Conservation (phyloP, 192 early-diverging fungal genomes). For the Chytriomyces sp. region DNA sequence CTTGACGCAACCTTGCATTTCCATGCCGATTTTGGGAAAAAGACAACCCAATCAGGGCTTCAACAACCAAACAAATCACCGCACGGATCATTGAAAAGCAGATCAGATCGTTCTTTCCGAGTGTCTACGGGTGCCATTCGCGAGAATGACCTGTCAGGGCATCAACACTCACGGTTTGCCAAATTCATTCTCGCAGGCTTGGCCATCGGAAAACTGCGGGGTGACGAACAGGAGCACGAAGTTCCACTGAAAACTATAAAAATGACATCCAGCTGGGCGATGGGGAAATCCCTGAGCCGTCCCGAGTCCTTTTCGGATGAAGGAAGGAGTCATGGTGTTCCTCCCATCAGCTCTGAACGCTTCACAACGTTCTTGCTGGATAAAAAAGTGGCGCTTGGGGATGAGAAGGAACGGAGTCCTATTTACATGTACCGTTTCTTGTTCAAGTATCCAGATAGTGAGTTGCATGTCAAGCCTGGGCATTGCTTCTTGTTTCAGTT, state of each 20-base stretch:
- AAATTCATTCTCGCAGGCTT: conserved; percentile 32
- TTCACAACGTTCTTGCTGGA: conserved; percentile 23
- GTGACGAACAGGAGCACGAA: conserved; percentile 3
- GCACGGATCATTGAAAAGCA: neutral
- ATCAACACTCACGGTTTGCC: conserved; percentile 41
- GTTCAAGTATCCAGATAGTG: conserved; percentile 15
- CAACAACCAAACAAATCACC: conserved; percentile 7
- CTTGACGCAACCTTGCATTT: conserved; percentile 39
- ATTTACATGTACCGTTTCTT: conserved; percentile 30
- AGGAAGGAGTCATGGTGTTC: neutral
- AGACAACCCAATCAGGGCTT: neutral
- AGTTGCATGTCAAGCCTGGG: conserved; percentile 34
- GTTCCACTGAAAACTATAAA: neutral
- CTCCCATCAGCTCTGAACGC: neutral
- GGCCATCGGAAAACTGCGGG: conserved; percentile 40
- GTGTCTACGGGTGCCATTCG: neutral
- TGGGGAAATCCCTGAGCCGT: neutral
- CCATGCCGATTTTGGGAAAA: conserved; percentile 4
- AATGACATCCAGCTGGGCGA: neutral
- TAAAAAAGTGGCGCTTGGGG: neutral
- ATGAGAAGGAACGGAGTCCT: neutral
- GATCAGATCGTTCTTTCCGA: neutral
- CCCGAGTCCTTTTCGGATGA: neutral
- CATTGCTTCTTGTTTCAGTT: conserved; percentile 39
- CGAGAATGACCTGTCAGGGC: neutral